Base-by-base conservation (phyloP, 1,139 yeast species). In the Taiozyma sp. region DNA sequence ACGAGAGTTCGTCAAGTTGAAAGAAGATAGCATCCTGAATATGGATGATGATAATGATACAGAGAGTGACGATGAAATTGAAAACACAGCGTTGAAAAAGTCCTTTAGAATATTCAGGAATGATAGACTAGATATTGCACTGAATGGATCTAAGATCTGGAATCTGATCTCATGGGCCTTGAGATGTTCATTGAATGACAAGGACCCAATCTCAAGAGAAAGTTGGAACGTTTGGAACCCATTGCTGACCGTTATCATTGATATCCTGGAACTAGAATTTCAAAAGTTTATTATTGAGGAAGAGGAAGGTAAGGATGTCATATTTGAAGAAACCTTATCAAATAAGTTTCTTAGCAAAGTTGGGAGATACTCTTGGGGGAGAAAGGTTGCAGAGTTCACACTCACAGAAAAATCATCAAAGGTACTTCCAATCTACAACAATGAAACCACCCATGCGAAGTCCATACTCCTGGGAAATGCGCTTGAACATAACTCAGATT, bases 341-440 rank as follows among this genome's bases (percentile, higher is more conserved):
- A 53, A 44, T 8, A 42, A 47, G 5, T 53, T 61, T 21, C 39
- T 59, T 22, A 10, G 5, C 1, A 48, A 44, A 22, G 63, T 66
- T 13, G 72, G 70, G 2, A 62, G 56, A 37, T 60, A 62, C 46
- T 47, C 48, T 19, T 67, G 70, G 68, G 57, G 59, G 0, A 50
- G 47, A 2, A 51, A 57, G 10, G 50, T 65, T 6, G 47, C 58
- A 2, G 62, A 59, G 14, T 39, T 44, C 2, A 29, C 59, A 0
- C 43, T 61, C 13, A 54, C 54, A 1, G 26, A 42, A 0, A 11
- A 46, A 4, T 34, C 46, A 10, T 39, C 46, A 6, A 43, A 43
- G 24, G 28, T 43, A 2, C 26, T 41, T 11, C 54, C 53, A 7
- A 51, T 59, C 2, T 58, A 53, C 40, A 29, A 46, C 10, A 50